Evolutionary conservation across 345 rosid species (phyloP).

Genomic region (Capsella bursapastoris): DNA sequence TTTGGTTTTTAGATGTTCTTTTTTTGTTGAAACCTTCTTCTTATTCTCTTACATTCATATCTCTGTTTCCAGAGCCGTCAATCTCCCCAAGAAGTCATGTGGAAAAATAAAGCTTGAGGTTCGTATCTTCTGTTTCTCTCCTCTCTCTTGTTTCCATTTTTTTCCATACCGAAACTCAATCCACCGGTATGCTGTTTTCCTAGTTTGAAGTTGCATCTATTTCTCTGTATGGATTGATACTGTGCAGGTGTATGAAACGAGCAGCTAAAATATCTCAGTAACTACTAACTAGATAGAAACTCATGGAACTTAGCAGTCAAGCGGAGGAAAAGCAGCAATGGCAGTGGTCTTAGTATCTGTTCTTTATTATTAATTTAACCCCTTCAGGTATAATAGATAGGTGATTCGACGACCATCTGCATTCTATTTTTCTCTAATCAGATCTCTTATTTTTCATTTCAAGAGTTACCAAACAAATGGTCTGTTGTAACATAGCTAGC

Average conservation of each 20-base stretch:
- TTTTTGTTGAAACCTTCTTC: background rate
- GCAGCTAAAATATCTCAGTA: slow-evolving; percentile 23
- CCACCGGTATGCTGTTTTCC: slow-evolving; percentile 7
- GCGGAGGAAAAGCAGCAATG: slow-evolving; percentile 31
- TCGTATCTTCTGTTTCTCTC: slow-evolving; percentile 29
- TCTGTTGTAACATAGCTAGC: slow-evolving; percentile 39
- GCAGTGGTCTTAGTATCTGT: slow-evolving; percentile 20
- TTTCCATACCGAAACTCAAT: slow-evolving; percentile 11
- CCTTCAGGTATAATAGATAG: slow-evolving; percentile 28
- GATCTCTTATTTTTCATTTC: slow-evolving; percentile 14
- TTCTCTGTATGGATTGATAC: slow-evolving; percentile 4
- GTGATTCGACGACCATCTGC: slow-evolving; percentile 26
- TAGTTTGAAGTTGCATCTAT: slow-evolving; percentile 25
- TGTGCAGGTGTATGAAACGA: slow-evolving; percentile 41
- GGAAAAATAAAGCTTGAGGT: slow-evolving; percentile 88
- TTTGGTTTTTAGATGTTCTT: background rate
- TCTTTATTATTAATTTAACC: slow-evolving; percentile 15
- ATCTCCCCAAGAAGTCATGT: slow-evolving; percentile 65
- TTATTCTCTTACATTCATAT: slow-evolving; percentile 9
- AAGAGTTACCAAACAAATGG: slow-evolving; percentile 17
- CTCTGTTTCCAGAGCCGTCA: slow-evolving; percentile 56
- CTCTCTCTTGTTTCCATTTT: slow-evolving; percentile 19
- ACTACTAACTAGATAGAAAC: slow-evolving; percentile 24
- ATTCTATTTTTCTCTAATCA: slow-evolving; percentile 14
- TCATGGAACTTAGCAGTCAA: slow-evolving; percentile 20